Conservation (phyloP, 1,284 basidiomycete genomes). For the Xerocomus tenax region DNA sequence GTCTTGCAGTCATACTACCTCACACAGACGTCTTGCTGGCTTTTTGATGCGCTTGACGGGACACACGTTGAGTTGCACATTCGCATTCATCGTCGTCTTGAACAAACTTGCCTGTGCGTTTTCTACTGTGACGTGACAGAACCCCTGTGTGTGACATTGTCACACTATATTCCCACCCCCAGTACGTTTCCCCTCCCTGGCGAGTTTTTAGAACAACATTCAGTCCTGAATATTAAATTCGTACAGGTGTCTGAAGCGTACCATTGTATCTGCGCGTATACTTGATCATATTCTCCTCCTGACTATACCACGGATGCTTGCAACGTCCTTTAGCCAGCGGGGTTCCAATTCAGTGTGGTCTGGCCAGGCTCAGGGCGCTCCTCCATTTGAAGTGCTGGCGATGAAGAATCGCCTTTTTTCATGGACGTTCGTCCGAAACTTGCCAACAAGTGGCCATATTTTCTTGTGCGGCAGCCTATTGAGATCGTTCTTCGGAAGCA, state of each 20-base stretch:
- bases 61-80: slow-evolving; percentile 27
- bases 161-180: slow-evolving; percentile 19
- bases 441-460: background rate
- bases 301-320: background rate
- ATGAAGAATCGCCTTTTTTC: slow-evolving; percentile 7
- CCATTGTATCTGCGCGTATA: background rate
- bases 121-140: slow-evolving; percentile 24
- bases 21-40: slow-evolving; percentile 25
- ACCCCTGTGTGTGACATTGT: slow-evolving; percentile 28
- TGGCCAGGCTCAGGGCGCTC: background rate
- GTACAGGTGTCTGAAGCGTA: slow-evolving; percentile 1
- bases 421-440: background rate
- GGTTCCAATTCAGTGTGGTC: slow-evolving; percentile 13
- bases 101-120: slow-evolving; percentile 25
- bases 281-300: background rate
- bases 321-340: slow-evolving; percentile 3
- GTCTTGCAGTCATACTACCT: slow-evolving; percentile 22
- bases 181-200: background rate
- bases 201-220: background rate
- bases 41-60: slow-evolving; percentile 22
- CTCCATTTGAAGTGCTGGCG: background rate
- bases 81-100: slow-evolving; percentile 25
- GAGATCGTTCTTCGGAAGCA: slow-evolving; percentile 16
- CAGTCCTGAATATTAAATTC: slow-evolving; percentile 2
- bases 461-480: background rate